Conservation (phyloP, 768 basidiomycete species). For the Termitomyces sp. region DNA sequence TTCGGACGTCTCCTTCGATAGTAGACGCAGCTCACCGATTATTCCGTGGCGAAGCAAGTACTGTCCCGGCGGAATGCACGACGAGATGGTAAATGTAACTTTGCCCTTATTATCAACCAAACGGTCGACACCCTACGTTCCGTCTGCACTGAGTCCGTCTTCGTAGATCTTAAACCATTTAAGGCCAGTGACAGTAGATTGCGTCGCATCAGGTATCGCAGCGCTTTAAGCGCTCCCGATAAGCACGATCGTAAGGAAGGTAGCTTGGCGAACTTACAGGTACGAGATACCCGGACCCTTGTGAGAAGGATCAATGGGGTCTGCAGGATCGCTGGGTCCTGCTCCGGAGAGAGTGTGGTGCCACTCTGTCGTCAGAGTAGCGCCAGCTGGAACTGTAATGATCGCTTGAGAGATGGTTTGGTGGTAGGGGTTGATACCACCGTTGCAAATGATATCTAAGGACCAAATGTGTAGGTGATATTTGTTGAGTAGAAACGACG, state of each 20-base stretch:
- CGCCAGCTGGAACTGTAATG: conserved; percentile 49
- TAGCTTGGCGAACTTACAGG: conserved; percentile 31
- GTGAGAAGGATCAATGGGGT: conserved; percentile 49
- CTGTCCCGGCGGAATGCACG: conserved; percentile 41
- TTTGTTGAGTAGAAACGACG: background rate
- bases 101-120: conserved; percentile 47
- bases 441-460: conserved; percentile 49
- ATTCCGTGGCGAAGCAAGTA: conserved; percentile 49
- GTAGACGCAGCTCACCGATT: conserved; percentile 32
- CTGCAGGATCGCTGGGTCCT: conserved; percentile 33
- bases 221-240: conserved; percentile 29
- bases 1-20: background rate
- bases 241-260: background rate
- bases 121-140: conserved; percentile 43
- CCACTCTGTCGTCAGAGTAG: conserved; percentile 49
- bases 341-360: conserved; percentile 45
- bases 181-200: conserved; percentile 42
- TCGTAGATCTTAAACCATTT: conserved; percentile 55
- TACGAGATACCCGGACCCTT: conserved; percentile 51
- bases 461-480: background rate
- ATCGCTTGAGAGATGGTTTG: conserved; percentile 39
- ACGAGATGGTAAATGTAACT: conserved; percentile 42
- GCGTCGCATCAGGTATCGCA: conserved; percentile 40
- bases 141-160: conserved; percentile 31
- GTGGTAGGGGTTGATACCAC: conserved; percentile 53